Evolutionary conservation across 1,284 basidiomycete genomes (phyloP).

Genomic region (Cystobasidium slooffiae): DNA sequence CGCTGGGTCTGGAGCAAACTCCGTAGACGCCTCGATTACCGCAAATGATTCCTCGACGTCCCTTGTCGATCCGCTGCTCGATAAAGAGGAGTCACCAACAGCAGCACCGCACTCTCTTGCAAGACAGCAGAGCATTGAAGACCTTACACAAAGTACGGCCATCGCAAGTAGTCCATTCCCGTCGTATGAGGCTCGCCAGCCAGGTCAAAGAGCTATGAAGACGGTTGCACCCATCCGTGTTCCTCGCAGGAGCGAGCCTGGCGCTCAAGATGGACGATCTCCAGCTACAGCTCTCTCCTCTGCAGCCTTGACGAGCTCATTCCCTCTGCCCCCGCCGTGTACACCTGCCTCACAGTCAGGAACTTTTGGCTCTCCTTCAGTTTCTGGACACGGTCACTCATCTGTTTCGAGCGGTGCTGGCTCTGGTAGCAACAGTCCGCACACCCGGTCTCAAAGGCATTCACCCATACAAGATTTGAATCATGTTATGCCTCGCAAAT

Average conservation of each 20-base stretch:
- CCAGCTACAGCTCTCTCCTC: conserved; percentile 11
- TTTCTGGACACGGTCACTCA: conserved; percentile 17
- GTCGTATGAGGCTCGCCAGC: background rate
- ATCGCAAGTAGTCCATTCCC: too few species aligned
- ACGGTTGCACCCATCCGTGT: conserved; percentile 18
- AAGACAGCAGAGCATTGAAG: background rate
- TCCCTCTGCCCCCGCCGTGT: conserved; percentile 24
- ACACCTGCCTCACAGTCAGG: conserved; percentile 13
- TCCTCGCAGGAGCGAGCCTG: conserved; percentile 12
- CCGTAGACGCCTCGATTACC: conserved; percentile 7
- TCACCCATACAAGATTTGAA: background rate
- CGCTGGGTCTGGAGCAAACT: background rate
- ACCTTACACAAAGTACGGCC: too few species aligned
- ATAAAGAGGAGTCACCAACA: background rate
- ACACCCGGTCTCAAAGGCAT: background rate
- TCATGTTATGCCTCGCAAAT: background rate
- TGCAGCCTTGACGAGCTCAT: conserved; percentile 16
- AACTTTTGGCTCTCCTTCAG: conserved; percentile 10
- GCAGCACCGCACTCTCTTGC: background rate
- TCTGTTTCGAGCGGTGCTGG: background rate
- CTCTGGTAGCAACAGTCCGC: conserved; percentile 6
- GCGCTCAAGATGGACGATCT: conserved; percentile 6
- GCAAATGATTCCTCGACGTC: conserved; percentile 9
- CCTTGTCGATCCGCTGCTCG: conserved; percentile 14
- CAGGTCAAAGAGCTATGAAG: background rate